phyloP scores from a whole-genome alignment of 768 basidiomycete species.

The Pleurotus platypus region DNA sequence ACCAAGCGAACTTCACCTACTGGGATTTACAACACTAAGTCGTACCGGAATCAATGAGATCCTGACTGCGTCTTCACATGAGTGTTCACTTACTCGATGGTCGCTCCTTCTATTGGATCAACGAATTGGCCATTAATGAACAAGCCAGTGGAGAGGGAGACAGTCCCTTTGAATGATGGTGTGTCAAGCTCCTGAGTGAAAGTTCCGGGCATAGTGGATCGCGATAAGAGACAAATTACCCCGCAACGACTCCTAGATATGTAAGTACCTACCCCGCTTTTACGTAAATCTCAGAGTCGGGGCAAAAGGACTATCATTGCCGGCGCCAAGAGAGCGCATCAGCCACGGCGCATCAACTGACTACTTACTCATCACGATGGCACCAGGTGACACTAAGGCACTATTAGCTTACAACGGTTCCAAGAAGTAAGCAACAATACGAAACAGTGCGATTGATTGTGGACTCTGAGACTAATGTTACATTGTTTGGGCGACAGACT shows the following conservation, averaged over 20 bases:
- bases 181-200: constrained; percentile 50
- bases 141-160: constrained; percentile 57
- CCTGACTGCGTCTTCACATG: neutral
- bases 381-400: too few species aligned
- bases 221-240: neutral
- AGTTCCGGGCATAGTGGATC: constrained; percentile 28
- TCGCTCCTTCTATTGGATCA: constrained; percentile 41
- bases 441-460: neutral
- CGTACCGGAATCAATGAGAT: neutral
- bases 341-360: too few species aligned
- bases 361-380: too few species aligned
- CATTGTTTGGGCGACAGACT: neutral
- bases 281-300: too few species aligned
- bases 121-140: constrained; percentile 64
- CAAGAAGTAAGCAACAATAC: neutral
- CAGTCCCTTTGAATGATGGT: constrained; percentile 53
- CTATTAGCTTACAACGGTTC: too few species aligned
- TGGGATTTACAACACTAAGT: constrained; percentile 42
- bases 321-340: too few species aligned
- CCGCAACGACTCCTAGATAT: neutral
- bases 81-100: constrained; percentile 49
- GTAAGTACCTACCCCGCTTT: too few species aligned
- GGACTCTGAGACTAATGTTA: neutral
- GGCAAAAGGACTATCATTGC: too few species aligned
- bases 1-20: constrained; percentile 8